Base-by-base conservation (phyloP, 106 monocot genomes). In the Chionographis japonica region DNA sequence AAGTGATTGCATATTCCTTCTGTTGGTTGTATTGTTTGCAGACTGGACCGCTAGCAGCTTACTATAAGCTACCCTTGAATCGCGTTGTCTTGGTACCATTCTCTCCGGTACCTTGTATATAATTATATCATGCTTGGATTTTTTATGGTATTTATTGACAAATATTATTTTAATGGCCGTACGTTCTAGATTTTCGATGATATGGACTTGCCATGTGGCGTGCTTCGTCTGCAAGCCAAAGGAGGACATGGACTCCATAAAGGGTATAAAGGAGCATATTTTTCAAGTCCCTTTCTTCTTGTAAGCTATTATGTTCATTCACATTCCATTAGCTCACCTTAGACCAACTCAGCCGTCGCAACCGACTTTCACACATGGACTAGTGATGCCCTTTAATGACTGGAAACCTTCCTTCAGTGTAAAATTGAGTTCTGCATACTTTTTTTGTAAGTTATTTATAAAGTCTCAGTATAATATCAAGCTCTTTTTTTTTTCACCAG, bases 21-120 rank as follows among this genome's bases (percentile, higher is more conserved):
- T 27, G 52, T 66, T 62, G 10, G 50, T 72, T 67, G 61, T 50
- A 19, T 65, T 38, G 13, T 10, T 77, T 74, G 52, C 59, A 97
- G 92, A 75, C 80, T 73, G 98, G 98, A 4, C 90, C 93, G 50
- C 98, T 98, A 73, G 98, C 98, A 62, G 90, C 92, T 53, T 98
- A 98, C 53, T 98, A 93, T 58, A 98, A 98, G 61, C 77, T 92
- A 37, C 98, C 93, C 7, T 57, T 98, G 56, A 89, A 98, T 72
- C 90, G 83, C 12, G 59, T 98, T 55, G 17, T 98, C 58, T 75
- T 97, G 92, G 95, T 97, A 92, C 13, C 14, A 38, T 3, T 52
- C 35, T 68, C 41, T 37, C 6, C 37, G 14, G 54, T 38, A 43
- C 27, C 27, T 27, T 27, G 27, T 60, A 51, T 70, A 2, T 39